Percentiles rank a stretch among this genome's conserved stretches.
These are phyloP conservation scores for Dothidotthia symphoricarpi DNA, from an alignment of 2,329 filamentous ascomycete genomes.

Conservation along the genomic window DNA sequence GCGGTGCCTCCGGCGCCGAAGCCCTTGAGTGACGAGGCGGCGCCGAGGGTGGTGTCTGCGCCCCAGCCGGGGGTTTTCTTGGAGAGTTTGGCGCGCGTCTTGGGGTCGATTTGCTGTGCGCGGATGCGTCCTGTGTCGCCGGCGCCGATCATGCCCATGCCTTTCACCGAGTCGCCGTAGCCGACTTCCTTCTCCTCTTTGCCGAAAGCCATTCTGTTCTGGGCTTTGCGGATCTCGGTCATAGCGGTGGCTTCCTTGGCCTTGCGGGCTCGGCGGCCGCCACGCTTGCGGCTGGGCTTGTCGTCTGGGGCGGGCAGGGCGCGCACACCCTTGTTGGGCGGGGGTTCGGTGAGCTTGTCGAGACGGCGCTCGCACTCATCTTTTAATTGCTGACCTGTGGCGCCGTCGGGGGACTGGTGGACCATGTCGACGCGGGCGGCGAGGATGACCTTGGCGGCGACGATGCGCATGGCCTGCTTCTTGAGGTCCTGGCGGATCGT, in stretches of 20 bases:
- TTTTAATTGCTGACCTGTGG: slow-evolving; percentile 77
- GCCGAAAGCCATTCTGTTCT: slow-evolving; percentile 93
- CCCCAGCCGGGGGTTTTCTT: slow-evolving; percentile 98
- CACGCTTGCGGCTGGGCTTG: slow-evolving; percentile 89
- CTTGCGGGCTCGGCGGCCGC: slow-evolving; percentile 83
- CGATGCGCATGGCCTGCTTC: slow-evolving; percentile 90
- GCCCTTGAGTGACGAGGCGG: slow-evolving; percentile 69
- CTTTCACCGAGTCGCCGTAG: slow-evolving; percentile 83
- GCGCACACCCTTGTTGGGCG: slow-evolving; percentile 81
- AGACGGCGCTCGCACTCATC: slow-evolving; percentile 80
- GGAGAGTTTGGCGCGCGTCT: slow-evolving; percentile 87
- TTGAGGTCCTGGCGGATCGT: slow-evolving; percentile 83
- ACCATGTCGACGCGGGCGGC: slow-evolving; percentile 87
- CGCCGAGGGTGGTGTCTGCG: slow-evolving; percentile 56
- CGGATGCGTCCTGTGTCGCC: slow-evolving; percentile 86
- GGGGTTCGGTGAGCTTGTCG: slow-evolving; percentile 88
- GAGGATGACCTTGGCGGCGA: slow-evolving; percentile 89
- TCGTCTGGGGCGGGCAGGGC: slow-evolving; percentile 92
- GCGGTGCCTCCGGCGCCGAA: slow-evolving; percentile 67
- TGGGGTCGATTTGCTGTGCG: slow-evolving; percentile 83
- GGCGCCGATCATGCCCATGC: slow-evolving; percentile 93
- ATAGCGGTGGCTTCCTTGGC: slow-evolving; percentile 96
- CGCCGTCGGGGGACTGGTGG: slow-evolving; percentile 77
- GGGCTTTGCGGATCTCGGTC: slow-evolving; percentile 93
- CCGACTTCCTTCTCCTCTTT: slow-evolving; percentile 94